Evolutionary conservation across 1,284 basidiomycete genomes (phyloP).

Genomic region (Afroboletus lepidellus): DNA sequence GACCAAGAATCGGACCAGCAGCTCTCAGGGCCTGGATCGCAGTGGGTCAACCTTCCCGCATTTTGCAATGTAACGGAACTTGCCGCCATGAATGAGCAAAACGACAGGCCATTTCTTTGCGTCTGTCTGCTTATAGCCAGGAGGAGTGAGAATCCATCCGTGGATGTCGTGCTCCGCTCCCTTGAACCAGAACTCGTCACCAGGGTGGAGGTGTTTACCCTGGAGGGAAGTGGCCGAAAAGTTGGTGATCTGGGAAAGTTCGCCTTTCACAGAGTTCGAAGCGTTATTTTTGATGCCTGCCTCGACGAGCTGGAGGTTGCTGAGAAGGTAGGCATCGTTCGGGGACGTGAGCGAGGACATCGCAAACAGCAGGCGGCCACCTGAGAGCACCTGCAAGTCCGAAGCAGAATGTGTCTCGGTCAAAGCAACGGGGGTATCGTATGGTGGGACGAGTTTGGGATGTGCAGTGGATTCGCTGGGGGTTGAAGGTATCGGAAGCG

Average conservation of each 20-base stretch:
- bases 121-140: constrained; percentile 64
- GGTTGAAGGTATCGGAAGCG: constrained; percentile 61
- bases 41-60: background rate
- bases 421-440: constrained; percentile 54
- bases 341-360: constrained; percentile 69
- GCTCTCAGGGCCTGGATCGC: constrained; percentile 60
- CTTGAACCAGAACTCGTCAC: constrained; percentile 84
- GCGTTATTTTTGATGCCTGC: constrained; percentile 35
- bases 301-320: constrained; percentile 44
- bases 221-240: constrained; percentile 60
- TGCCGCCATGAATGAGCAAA: constrained; percentile 75
- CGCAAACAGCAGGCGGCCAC: constrained; percentile 65
- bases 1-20: constrained; percentile 86
- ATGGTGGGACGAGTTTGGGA: constrained; percentile 48
- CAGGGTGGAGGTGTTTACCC: constrained; percentile 53
- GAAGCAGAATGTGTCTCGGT: constrained; percentile 57
- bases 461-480: constrained; percentile 51
- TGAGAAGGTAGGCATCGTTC: constrained; percentile 69
- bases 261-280: constrained; percentile 30
- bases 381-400: constrained; percentile 56
- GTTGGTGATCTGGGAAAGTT: constrained; percentile 54
- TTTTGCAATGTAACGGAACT: constrained; percentile 1
- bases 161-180: constrained; percentile 77
- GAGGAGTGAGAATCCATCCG: constrained; percentile 80
- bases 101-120: constrained; percentile 75